Percentiles rank a stretch among this genome's conserved stretches.
Conservation (phyloP, 345 rosid species). For the Lepidium africanum region DNA sequence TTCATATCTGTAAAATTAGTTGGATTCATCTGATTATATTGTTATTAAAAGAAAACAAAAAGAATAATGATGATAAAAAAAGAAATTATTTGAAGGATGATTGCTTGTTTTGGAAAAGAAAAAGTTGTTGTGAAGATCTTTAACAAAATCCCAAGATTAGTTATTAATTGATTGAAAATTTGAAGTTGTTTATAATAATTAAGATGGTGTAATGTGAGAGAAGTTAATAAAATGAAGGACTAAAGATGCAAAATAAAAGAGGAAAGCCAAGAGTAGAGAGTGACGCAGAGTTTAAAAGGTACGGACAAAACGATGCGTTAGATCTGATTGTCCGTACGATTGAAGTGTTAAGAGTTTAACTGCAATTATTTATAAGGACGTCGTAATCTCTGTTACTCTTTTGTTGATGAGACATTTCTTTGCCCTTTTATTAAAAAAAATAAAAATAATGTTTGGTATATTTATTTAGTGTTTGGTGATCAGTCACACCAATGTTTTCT, state of each 20-base stretch:
- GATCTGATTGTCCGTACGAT: conserved; percentile 18
- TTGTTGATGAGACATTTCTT: conserved; percentile 20
- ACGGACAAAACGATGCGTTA: conserved; percentile 15
- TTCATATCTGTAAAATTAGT: no score
- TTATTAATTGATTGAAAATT: background rate
- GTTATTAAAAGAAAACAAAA: no score
- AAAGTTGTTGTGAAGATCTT: background rate
- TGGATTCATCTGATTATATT: no score
- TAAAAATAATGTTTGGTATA: background rate
- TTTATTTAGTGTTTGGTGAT: conserved; percentile 16
- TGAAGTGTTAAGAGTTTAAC: background rate
- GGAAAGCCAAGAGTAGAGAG: background rate
- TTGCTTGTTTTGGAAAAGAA: background rate
- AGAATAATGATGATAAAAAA: no score
- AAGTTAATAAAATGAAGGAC: background rate
- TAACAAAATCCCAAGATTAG: background rate
- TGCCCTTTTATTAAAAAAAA: background rate
- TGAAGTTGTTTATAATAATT: background rate
- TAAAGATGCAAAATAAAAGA: background rate
- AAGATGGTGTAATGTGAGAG: background rate
- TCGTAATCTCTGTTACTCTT: background rate
- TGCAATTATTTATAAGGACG: conserved; percentile 5
- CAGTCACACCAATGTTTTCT: conserved; percentile 19
- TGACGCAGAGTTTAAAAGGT: conserved; percentile 4
- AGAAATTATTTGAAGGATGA: no score